Evolutionary conservation across 495 filamentous ascomycete species (phyloP).

Genomic region (Haplographium delicatum): DNA sequence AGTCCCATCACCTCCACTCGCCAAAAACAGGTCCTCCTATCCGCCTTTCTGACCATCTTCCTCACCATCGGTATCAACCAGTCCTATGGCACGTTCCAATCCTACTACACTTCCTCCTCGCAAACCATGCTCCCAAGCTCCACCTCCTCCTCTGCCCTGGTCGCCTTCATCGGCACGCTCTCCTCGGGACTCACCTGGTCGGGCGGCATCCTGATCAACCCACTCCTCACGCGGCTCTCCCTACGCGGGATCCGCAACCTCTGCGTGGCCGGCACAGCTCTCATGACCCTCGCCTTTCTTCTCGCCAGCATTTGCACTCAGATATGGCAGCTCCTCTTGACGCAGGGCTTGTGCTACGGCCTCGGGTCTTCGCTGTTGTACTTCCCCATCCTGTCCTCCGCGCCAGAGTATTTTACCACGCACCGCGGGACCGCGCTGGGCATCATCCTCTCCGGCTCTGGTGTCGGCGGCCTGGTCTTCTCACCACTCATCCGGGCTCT

Average conservation of each 20-base stretch:
- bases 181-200: constrained; percentile 45
- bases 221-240: constrained; percentile 35
- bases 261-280: constrained; percentile 31
- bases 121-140: constrained; percentile 35
- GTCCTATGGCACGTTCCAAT: constrained; percentile 42
- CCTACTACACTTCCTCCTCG: constrained; percentile 40
- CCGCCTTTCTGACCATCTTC: constrained; percentile 38
- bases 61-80: constrained; percentile 49
- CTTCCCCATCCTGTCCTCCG: constrained; percentile 41
- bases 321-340: constrained; percentile 43
- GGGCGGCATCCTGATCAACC: constrained; percentile 43
- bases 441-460: constrained; percentile 41
- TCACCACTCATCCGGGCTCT: constrained; percentile 44
- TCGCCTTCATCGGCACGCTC: constrained; percentile 46
- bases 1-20: constrained; percentile 33
- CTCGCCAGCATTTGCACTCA: constrained; percentile 31
- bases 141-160: constrained; percentile 29
- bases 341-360: constrained; percentile 42
- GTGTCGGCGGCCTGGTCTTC: constrained; percentile 40
- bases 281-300: constrained; percentile 33
- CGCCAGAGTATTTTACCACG: constrained; percentile 44
- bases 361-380: constrained; percentile 45
- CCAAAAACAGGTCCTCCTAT: constrained; percentile 38
- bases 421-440: constrained; percentile 46
- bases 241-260: constrained; percentile 28